Evolutionary conservation across 164 flowering plant genomes (phyloP).

Genomic region (Kingdonia uniflora): DNA sequence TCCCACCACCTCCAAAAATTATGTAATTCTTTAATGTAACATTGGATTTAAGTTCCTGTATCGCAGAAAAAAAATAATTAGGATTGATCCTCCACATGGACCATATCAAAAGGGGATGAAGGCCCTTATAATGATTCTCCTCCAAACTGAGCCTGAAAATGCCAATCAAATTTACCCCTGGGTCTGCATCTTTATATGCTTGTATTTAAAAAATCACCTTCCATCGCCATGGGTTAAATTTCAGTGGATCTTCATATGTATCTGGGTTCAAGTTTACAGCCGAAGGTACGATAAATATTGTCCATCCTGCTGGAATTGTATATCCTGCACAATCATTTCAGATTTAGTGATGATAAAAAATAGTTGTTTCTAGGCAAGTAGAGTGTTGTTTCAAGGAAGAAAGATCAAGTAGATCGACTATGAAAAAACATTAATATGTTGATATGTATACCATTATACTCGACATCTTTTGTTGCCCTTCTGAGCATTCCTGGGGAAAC

Average conservation of each 20-base stretch:
- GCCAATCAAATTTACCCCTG: too few species aligned
- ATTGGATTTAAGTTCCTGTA: conserved; percentile 21
- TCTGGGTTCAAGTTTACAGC: conserved; percentile 80
- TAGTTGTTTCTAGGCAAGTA: too few species aligned
- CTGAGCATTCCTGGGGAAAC: conserved; percentile 32
- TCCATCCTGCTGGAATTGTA: conserved; percentile 94
- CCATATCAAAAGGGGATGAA: too few species aligned
- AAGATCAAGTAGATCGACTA: too few species aligned
- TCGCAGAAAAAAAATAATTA: not conserved
- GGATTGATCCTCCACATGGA: too few species aligned
- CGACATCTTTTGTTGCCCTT: conserved; percentile 22
- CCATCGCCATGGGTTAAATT: conserved; percentile 88
- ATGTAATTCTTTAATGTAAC: conserved; percentile 29
- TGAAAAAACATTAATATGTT: too few species aligned
- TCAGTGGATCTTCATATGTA: conserved; percentile 58
- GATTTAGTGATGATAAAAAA: not conserved
- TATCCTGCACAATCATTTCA: conserved; percentile 37
- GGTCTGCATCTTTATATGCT: not conserved
- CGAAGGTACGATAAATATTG: conserved; percentile 86
- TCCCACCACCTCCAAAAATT: conserved; percentile 42
- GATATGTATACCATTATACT: conserved; percentile 19
- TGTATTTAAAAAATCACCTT: not conserved
- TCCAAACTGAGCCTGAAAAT: not conserved
- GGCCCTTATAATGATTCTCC: too few species aligned
- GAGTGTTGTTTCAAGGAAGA: too few species aligned